Evolutionary conservation across 257 asterid genomes (phyloP), one percentile per base, ranked within the genome.

Genomic region (Solanum lignicaule): DNA sequence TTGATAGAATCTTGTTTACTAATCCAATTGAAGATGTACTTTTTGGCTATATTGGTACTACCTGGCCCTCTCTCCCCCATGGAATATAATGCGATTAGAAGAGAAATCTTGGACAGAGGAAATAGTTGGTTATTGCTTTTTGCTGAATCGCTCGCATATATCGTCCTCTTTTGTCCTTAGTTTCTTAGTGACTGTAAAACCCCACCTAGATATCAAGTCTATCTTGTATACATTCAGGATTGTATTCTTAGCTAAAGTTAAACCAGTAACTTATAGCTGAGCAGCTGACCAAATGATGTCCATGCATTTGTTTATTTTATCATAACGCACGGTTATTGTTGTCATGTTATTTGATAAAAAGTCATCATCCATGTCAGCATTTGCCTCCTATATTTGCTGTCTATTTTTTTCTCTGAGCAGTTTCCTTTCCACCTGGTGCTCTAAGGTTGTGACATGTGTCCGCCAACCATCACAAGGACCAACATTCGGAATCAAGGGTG

Each of bases 391-490:
- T 29, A 79, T 14, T 7, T 27, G 85, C 66, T 25, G 85, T 79
- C 85, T 79, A 15, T 43, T 79, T 27, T 79, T 79, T 27, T 78
- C 8, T 27, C 39, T 79, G 38, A 79, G 2, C 38, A 79, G 85
- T 46, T 46, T 68, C 78, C 69, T 65, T 84, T 85, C 88, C 21
- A 48, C 89, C 36, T 87, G 86, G 72, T 91, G 74, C 71, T 86
- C 39, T 88, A 89, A 95, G 99, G 99, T 97, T 79, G 94, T 96
- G 82, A 97, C 98, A 3, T 95, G 98, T 88, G 90, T 96, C 86
- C 96, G 99, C 33, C 99, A 96, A 92, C 99, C 99, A 87, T 96
- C 99, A 73, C 98, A 96, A 93, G 99, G 98, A 85, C 99, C 99
- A 4, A 97, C 99, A 0, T 96, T 96, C 90, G 99, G 99, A 87